Evolutionary conservation across 129 eudicot species (phyloP), one percentile per base, ranked within the genome.

Genomic region (Chrysanthemum makinoi): DNA sequence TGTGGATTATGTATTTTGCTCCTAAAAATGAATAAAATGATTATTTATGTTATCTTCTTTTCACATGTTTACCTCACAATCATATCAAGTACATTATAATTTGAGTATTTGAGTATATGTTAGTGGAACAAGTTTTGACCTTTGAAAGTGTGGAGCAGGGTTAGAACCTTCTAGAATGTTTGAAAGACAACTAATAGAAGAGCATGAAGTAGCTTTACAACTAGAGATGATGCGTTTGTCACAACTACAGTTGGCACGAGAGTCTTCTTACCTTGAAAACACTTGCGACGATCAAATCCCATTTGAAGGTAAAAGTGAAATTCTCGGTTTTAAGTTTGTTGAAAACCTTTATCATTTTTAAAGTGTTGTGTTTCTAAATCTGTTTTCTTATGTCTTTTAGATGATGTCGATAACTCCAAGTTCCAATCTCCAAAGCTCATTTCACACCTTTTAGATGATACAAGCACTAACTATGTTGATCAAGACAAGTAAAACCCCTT

Each of bases 171-270:
- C 88, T 15, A 85, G 93, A 60, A 28, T 81, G 62, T 66, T 83
- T 17, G 67, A 75, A 70, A 75, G 86, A 65, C 88, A 79, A 64
- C 66, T 83, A 54, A 76, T 78, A 69, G 89, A 83, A 52, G 94
- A 90, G 35, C 80, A 75, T 2, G 87, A 80, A 18, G 51, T 73
- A 58, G 87, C 83, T 17, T 54, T 83, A 53, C 87, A 87, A 63
- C 57, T 78, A 51, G 86, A 84, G 84, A 77, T 77, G 52, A 73
- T 63, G 81, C 91, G 78, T 47, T 81, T 87, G 51, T 79, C 89
- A 2, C 82, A 85, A 64, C 77, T 87, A 69, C 84, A 85, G 39
- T 39, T 90, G 58, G 52, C 82, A 15, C 68, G 62, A 14, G 82
- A 52, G 47, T 75, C 82, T 61, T 63, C 81, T 6, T 82, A 50